Evolutionary conservation across 2,329 filamentous ascomycete species (phyloP).

Genomic region (Colletotrichum sp.): DNA sequence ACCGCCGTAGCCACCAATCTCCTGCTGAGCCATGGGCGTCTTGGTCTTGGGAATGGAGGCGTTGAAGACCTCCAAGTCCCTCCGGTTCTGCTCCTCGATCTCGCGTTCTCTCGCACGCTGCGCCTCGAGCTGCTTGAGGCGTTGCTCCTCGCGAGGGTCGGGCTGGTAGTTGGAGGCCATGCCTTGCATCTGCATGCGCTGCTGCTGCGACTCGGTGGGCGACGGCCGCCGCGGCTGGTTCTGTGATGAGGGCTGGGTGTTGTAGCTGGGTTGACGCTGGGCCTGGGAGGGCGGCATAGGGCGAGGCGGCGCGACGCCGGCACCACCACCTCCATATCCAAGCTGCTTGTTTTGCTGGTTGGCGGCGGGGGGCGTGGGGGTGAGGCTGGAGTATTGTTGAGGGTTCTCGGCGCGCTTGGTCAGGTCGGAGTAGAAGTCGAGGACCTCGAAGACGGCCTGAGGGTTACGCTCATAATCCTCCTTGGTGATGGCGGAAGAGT

Average conservation of each 20-base stretch:
- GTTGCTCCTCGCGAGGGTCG: constrained; percentile 58
- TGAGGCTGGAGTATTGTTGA: constrained; percentile 69
- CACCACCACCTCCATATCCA: constrained; percentile 60
- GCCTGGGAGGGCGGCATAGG: constrained; percentile 58
- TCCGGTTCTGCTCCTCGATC: constrained; percentile 69
- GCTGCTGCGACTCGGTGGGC: constrained; percentile 52
- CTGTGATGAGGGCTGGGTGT: constrained; percentile 37
- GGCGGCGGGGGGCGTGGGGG: constrained; percentile 66
- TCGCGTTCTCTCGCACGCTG: constrained; percentile 61
- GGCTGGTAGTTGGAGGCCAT: constrained; percentile 61
- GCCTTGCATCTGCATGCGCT: constrained; percentile 63
- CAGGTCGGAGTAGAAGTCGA: constrained; percentile 86
- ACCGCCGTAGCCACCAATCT: constrained; percentile 74
- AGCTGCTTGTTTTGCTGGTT: constrained; percentile 67
- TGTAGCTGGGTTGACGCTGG: constrained; percentile 50
- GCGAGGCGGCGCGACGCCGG: constrained; percentile 71
- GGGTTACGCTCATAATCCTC: constrained; percentile 99
- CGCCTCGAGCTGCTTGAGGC: constrained; percentile 66
- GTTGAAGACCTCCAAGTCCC: constrained; percentile 88
- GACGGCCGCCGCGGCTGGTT: constrained; percentile 47
- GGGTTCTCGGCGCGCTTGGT: constrained; percentile 78
- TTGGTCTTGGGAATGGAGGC: constrained; percentile 84
- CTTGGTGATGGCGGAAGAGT: constrained; percentile 95
- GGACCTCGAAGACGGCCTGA: constrained; percentile 79
- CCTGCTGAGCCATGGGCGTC: constrained; percentile 84